Conservation (phyloP, 345 rosid species). For the Salix exigua region DNA sequence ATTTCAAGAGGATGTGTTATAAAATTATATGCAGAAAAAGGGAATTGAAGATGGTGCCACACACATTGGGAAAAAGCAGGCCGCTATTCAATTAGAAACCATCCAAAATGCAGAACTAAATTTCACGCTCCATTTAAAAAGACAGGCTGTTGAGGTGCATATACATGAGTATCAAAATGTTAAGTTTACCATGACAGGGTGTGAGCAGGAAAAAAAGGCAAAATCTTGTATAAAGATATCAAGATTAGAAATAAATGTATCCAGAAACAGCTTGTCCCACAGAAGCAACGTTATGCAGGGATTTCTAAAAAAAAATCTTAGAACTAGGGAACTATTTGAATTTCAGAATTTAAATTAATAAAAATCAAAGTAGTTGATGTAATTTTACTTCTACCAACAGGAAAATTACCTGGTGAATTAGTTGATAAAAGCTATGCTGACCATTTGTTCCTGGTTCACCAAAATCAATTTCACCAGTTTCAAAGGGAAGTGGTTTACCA, state of each 20-base stretch:
- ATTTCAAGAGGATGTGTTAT: slow-evolving; percentile 18
- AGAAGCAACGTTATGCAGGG: neutral
- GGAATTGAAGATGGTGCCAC: neutral
- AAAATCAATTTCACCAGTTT: slow-evolving; percentile 95
- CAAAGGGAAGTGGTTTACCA: slow-evolving; percentile 76
- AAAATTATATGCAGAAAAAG: neutral
- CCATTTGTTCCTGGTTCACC: slow-evolving; percentile 99
- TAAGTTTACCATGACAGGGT: neutral
- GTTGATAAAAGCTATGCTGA: slow-evolving; percentile 98
- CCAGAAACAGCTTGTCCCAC: neutral
- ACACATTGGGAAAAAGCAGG: neutral
- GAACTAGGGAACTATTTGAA: neutral
- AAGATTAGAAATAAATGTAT: neutral
- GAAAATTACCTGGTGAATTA: slow-evolving; percentile 82
- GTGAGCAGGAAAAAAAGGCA: neutral
- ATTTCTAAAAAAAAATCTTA: neutral
- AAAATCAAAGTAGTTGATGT: neutral
- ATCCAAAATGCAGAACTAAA: neutral
- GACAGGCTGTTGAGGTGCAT: neutral
- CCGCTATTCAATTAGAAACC: neutral
- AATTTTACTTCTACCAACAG: neutral
- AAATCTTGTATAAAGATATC: neutral
- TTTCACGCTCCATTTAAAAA: neutral
- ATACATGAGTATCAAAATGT: neutral
- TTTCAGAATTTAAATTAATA: neutral